Evolutionary conservation across 163 green algal genomes (phyloP), one percentile per base, ranked within the genome.

Genomic region (Prototheca stagnorum): DNA sequence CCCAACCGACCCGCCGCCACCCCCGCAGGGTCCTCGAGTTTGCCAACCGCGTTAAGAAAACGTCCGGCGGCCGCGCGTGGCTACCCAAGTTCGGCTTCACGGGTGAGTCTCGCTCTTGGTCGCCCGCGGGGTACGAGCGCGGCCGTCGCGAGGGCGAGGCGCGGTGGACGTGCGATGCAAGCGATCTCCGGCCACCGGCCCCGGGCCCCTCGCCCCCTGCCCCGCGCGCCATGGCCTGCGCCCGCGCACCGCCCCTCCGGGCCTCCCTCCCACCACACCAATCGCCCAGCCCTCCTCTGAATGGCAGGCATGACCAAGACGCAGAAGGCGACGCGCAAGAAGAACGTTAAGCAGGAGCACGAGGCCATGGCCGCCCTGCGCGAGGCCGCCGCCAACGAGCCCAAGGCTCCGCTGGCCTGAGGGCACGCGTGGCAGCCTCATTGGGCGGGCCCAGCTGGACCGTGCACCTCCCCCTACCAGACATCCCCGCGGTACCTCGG

Each of bases 11-110:
- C 12, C 12, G 31, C 31, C 11, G 11, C 20, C 22, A 5, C 22
- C 22, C 8, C 15, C 14, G 42, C 42, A 49, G 42, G 42, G 19
- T 49, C 7, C 6, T 35, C 25, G 16, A 5, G 4, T 37, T 49
- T 35, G 23, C 42, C 5, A 22, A 49, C 15, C 23, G 80, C 0
- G 78, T 88, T 11, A 79, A 75, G 51, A 88, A 88, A 49, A 79
- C 58, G 1, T 82, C 66, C 0, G 78, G 78, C n/a, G 78, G 78
- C 17, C 46, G 61, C 4, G 53, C 62, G 21, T 85, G 76, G 76
- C 51, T 59, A 17, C 48, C 48, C 24, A 45, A 47, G 45, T 74
- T 55, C 47, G 64, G 43, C 15, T n/a, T 56, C 11, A 43, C 26
- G 28, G 56, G 46, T 46, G 25, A 9, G 24, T 11, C 14, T 16